Conservation (phyloP, 331 rosid species). For the Pyracantha coccinea region DNA sequence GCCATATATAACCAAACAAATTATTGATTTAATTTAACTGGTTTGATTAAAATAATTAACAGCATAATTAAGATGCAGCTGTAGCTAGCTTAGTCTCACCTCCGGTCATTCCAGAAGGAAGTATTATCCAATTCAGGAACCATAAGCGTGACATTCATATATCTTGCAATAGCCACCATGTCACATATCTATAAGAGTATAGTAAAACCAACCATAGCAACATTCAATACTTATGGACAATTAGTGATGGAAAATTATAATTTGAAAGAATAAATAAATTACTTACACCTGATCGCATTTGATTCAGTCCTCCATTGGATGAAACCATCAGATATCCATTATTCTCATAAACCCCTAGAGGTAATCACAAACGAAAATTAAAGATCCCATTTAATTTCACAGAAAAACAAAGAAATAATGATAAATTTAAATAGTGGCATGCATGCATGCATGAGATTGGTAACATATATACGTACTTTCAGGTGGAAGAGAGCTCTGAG, state of each 20-base stretch:
- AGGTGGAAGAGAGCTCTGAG: slow-evolving; percentile 17
- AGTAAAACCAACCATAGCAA: too few species aligned
- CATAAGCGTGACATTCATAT: slow-evolving; percentile 29
- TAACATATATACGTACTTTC: slow-evolving; percentile 22
- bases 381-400: too few species aligned
- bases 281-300: slow-evolving; percentile 63
- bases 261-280: neutral
- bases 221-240: too few species aligned
- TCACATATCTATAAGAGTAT: slow-evolving; percentile 28
- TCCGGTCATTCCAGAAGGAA: slow-evolving; percentile 36
- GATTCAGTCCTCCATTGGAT: slow-evolving; percentile 69
- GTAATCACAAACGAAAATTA: neutral
- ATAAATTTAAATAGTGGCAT: neutral
- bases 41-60: neutral
- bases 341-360: slow-evolving; percentile 39
- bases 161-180: slow-evolving; percentile 39
- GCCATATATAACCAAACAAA: neutral
- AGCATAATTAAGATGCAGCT: neutral
- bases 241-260: too few species aligned
- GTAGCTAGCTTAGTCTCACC: slow-evolving; percentile 6
- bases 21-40: too few species aligned
- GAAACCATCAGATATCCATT: slow-evolving; percentile 67
- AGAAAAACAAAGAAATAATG: neutral
- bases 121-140: slow-evolving; percentile 39
- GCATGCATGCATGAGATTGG: neutral